Evolutionary conservation across 345 rosid species (phyloP).

Genomic region (Acer negundo): DNA sequence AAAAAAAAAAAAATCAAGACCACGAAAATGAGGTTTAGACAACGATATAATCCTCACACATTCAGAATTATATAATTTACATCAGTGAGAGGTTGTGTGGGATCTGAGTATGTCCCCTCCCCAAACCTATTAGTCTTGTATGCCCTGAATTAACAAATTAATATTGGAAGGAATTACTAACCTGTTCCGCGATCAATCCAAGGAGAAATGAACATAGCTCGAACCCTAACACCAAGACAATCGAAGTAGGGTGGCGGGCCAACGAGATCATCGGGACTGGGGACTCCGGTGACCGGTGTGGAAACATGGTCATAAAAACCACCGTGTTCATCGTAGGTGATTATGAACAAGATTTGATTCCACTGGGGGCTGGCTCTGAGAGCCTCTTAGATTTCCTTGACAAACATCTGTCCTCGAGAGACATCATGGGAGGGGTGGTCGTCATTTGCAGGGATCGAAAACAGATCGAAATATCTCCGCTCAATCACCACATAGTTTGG

Average conservation of each 20-base stretch:
- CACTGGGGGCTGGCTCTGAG: conserved; percentile 57
- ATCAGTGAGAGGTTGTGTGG: too few relatives aligned
- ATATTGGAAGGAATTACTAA: conserved; percentile 3
- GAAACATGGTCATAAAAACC: conserved; percentile 65
- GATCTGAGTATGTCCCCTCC: too few relatives aligned
- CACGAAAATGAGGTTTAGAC: too few relatives aligned
- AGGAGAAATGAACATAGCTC: conserved; percentile 50
- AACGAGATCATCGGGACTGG: conserved; percentile 49
- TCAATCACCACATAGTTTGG: conserved; percentile 56
- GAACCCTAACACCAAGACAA: conserved; percentile 65
- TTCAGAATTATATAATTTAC: too few relatives aligned
- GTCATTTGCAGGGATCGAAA: conserved; percentile 43
- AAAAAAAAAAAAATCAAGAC: too few relatives aligned
- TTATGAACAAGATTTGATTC: conserved; percentile 47
- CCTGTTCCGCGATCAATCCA: conserved; percentile 61
- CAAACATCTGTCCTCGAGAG: conserved; percentile 54
- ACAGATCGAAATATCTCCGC: conserved; percentile 45
- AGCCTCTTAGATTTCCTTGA: conserved; percentile 55
- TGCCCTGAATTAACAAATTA: too few relatives aligned
- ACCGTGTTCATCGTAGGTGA: conserved; percentile 61
- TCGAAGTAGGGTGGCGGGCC: conserved; percentile 54
- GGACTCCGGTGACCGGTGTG: conserved; percentile 47
- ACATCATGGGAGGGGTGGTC: conserved; percentile 64
- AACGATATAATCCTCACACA: too few relatives aligned
- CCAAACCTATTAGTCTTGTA: too few relatives aligned